These are phyloP conservation scores for Phytophthora nicotianae DNA, from an alignment of 352 stramenopile genomes.

Conservation along the genomic window DNA sequence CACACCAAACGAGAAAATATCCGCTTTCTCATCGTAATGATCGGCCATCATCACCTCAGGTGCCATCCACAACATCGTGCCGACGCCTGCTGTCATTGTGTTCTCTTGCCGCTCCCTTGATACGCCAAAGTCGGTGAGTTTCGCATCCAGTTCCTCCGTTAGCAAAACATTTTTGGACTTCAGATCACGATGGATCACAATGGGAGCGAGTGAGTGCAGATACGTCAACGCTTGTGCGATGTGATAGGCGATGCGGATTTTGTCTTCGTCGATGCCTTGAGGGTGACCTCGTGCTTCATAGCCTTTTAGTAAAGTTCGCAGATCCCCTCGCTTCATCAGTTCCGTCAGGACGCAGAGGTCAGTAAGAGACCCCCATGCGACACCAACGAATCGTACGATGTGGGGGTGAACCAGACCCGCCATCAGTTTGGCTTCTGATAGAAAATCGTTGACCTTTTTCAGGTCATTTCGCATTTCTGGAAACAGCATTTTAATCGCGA, in stretches of 20 bases:
- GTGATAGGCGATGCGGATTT: slow-evolving; percentile 33
- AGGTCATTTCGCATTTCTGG: slow-evolving; percentile 26
- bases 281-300: slow-evolving; percentile 10
- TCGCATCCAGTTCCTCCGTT: slow-evolving; percentile 26
- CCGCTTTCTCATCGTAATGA: slow-evolving; percentile 41
- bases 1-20: slow-evolving; percentile 44
- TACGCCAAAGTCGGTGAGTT: slow-evolving; percentile 49
- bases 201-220: slow-evolving; percentile 22
- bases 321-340: slow-evolving; percentile 42
- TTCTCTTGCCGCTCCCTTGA: slow-evolving; percentile 23
- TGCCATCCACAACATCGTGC: too few relatives aligned
- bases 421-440: slow-evolving; percentile 48
- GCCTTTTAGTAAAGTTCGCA: slow-evolving; percentile 29
- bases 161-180: slow-evolving; percentile 57
- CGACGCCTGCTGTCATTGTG: slow-evolving; percentile 41
- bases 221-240: slow-evolving; percentile 38
- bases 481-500: slow-evolving; percentile 53
- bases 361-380: slow-evolving; percentile 41
- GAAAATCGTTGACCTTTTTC: slow-evolving; percentile 46
- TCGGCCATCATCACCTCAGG: slow-evolving; percentile 43
- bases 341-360: slow-evolving; percentile 45
- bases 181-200: slow-evolving; percentile 34
- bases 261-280: slow-evolving; percentile 29
- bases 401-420: slow-evolving; percentile 44
- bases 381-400: slow-evolving; percentile 55